Percentiles rank a stretch among this genome's conserved stretches.
Conservation (phyloP, 2,329 filamentous ascomycete species). For the Juglanconis oblonga region DNA sequence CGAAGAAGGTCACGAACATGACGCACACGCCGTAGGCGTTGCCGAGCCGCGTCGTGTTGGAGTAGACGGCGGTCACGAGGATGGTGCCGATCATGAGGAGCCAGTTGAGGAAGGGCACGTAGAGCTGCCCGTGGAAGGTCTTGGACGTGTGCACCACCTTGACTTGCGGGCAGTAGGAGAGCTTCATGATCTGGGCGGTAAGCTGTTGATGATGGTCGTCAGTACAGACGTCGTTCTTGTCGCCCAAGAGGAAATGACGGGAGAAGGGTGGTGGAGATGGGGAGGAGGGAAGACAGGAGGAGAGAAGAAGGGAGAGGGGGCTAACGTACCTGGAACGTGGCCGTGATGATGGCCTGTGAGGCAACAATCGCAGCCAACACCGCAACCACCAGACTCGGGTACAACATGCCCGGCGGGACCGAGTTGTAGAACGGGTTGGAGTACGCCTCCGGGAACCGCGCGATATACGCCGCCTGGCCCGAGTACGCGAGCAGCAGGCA, state of each 20-base stretch:
- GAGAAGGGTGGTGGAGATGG: not conserved
- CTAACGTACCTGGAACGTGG: constrained; percentile 55
- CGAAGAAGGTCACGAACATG: constrained; percentile 74
- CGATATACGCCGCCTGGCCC: constrained; percentile 72
- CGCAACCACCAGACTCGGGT: constrained; percentile 64
- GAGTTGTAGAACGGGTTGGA: constrained; percentile 72
- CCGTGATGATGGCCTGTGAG: constrained; percentile 73
- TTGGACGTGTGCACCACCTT: constrained; percentile 68
- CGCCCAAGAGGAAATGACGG: too few relatives aligned
- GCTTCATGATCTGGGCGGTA: constrained; percentile 67
- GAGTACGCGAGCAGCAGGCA: constrained; percentile 62
- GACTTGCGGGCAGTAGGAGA: constrained; percentile 70
- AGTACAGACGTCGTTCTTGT: too few relatives aligned
- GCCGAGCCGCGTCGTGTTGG: constrained; percentile 64
- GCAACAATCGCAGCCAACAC: constrained; percentile 70
- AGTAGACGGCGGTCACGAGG: constrained; percentile 68
- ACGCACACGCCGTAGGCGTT: constrained; percentile 75
- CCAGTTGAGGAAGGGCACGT: constrained; percentile 74
- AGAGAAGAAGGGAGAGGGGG: not conserved
- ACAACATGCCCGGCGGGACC: constrained; percentile 63
- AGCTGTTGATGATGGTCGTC: constrained; percentile 21
- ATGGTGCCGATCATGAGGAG: constrained; percentile 71
- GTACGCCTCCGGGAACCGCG: constrained; percentile 51
- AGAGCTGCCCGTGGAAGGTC: constrained; percentile 69
- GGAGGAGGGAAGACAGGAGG: too few relatives aligned